phyloP scores from a whole-genome alignment of 371 early-diverging fungal genomes.

The Mortierella sp. region DNA sequence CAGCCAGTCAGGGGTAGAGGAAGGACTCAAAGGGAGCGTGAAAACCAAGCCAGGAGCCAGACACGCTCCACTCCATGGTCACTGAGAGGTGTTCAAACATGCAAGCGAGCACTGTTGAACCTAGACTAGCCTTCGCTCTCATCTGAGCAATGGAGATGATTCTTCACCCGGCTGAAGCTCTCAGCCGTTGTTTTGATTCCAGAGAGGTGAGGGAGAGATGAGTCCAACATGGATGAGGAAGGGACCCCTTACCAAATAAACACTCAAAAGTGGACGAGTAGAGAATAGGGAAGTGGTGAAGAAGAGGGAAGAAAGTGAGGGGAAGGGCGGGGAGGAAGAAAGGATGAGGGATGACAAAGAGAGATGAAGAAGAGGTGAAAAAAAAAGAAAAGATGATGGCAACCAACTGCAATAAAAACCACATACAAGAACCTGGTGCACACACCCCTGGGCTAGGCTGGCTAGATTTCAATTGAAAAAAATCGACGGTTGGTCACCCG shows the following conservation, averaged over 20 bases:
- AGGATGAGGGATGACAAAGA: too few species aligned
- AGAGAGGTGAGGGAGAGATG: not conserved
- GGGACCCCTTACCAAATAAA: not conserved
- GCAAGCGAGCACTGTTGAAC: not conserved
- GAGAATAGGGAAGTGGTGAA: not conserved
- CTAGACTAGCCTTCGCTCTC: not conserved
- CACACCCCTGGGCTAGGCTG: not conserved
- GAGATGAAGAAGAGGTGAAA: not conserved
- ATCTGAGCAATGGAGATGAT: not conserved
- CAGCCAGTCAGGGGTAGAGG: not conserved
- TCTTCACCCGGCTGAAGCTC: not conserved
- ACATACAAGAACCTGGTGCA: not conserved
- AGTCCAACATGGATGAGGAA: not conserved
- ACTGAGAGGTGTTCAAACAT: not conserved
- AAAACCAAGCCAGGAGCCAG: not conserved
- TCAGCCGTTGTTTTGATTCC: not conserved
- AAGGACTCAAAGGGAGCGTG: not conserved
- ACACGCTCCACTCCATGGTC: not conserved
- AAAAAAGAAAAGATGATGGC: not conserved
- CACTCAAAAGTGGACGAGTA: too few species aligned
- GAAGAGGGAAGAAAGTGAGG: not conserved
- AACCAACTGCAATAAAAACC: not conserved
- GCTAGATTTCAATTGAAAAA: constrained; percentile 1
- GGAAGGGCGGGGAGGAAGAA: not conserved
- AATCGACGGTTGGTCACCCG: not conserved